Base-by-base conservation (phyloP, 2,329 filamentous ascomycete species). In the Cryoendolithus antarcticus region DNA sequence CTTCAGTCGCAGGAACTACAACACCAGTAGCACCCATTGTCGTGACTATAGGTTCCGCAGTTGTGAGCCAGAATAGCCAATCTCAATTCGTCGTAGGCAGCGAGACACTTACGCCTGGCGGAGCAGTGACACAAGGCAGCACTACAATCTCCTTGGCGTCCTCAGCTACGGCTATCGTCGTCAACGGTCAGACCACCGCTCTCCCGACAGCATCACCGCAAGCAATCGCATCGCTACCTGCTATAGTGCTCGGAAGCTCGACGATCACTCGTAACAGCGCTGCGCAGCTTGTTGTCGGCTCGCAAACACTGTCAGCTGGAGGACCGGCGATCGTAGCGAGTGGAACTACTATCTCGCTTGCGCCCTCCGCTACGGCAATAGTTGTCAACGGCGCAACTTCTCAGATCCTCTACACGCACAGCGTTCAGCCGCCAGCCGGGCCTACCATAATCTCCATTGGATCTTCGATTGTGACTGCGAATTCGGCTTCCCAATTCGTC, bases 401-500 rank as follows among this genome's bases (percentile, higher is more conserved):
- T 4, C 13, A 19, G n/a, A 40, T 50, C 6, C 32, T 34, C 11
- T 39, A 34, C 6, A 12, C 12, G 11, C 15, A 21, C 42, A 34
- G 39, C 33, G 5, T 40, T 37, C 11, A 44, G 15, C 15, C 44
- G 6, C 44, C 44, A n/a, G 46, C 52, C 9, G 49, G 48, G 32
- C 53, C 54, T 6, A 49, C 52, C 7, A 41, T 65, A 6, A 42
- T 68, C 29, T 65, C 61, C 1, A 48, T 69, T 12, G 64, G 63
- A 9, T 55, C 54, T 0, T 50, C 55, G 2, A 61, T 55, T 2
- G 55, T 63, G 27, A 65, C 63, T 2, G 62, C 61, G 2, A 67
- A 68, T 46, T 63, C 64, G 27, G 63, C 64, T 3, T 67, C 64
- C 1, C 64, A 67, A 31, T 68, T 63, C 52, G 59, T 59, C 35